Conservation (phyloP, 1,284 basidiomycete genomes). For the Mycena sp. region DNA sequence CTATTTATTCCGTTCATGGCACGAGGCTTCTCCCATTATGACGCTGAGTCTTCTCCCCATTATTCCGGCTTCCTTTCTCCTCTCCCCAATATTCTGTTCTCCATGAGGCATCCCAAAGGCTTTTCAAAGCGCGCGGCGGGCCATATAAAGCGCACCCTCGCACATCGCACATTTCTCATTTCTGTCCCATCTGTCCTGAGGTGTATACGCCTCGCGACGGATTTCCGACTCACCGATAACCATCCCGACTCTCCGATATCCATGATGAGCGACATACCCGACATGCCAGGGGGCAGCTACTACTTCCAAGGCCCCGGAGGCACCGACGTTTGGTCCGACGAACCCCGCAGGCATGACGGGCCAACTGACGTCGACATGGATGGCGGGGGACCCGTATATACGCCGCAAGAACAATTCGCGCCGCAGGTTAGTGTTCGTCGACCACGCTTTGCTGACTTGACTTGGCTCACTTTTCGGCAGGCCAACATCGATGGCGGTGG, state of each 20-base stretch:
- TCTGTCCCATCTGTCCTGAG: constrained; percentile 2
- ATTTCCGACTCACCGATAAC: not conserved
- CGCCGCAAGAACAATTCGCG: no score
- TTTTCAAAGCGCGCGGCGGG: no score
- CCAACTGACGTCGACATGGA: not conserved
- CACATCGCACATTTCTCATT: not conserved
- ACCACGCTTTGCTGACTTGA: no score
- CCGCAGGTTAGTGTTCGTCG: no score
- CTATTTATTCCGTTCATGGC: not conserved
- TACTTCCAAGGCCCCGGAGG: no score
- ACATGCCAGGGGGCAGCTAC: no score
- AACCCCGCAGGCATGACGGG: not conserved
- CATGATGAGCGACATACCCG: constrained; percentile 7
- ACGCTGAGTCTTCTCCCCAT: no score
- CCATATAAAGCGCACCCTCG: not conserved
- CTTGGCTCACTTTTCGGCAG: no score
- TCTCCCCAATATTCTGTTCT: no score
- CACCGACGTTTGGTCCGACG: not conserved
- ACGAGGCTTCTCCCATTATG: not conserved
- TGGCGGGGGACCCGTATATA: not conserved
- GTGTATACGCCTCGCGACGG: constrained; percentile 4
- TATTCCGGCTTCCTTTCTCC: no score
- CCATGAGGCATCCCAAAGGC: no score
- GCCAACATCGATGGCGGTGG: no score
- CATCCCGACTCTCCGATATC: not conserved